These are phyloP conservation scores for Leccinum subtestaceum DNA, from an alignment of 768 basidiomycete genomes.

Conservation along the genomic window DNA sequence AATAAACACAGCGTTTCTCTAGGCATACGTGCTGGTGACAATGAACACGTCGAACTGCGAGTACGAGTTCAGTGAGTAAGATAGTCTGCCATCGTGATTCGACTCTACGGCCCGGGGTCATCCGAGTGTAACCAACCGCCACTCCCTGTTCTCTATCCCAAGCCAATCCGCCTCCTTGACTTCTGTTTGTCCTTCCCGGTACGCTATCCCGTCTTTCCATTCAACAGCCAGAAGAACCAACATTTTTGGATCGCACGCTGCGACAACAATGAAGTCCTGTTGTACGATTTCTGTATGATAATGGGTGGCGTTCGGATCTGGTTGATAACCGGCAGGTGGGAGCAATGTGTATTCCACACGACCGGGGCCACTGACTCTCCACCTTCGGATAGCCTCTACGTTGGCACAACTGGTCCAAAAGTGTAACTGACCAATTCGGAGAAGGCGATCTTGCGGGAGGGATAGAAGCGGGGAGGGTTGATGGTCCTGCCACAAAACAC, in stretches of 20 bases:
- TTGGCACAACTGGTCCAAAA: constrained; percentile 18
- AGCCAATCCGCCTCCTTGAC: neutral
- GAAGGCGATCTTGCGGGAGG: neutral
- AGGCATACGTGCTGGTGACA: no score
- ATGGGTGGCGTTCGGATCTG: neutral
- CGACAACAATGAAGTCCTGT: constrained; percentile 16
- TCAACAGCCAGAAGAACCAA: constrained; percentile 14
- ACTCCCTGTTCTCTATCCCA: constrained; percentile 9
- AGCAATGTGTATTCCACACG: neutral
- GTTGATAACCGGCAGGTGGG: neutral
- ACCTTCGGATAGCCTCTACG: neutral
- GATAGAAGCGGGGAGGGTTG: neutral
- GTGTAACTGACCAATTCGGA: constrained; percentile 3
- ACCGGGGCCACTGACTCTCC: neutral
- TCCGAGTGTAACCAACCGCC: constrained; percentile 3
- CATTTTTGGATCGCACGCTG: neutral
- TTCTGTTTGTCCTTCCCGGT: constrained; percentile 5
- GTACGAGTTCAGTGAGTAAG: neutral
- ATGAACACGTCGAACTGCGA: neutral
- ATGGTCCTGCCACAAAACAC: neutral
- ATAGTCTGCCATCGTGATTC: neutral
- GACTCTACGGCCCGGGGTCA: neutral
- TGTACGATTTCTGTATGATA: constrained; percentile 4
- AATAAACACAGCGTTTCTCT: neutral
- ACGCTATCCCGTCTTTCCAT: constrained; percentile 16